Evolutionary conservation across 768 basidiomycete species (phyloP), one percentile per base, ranked within the genome.

Genomic region (Phallus indusiatus): DNA sequence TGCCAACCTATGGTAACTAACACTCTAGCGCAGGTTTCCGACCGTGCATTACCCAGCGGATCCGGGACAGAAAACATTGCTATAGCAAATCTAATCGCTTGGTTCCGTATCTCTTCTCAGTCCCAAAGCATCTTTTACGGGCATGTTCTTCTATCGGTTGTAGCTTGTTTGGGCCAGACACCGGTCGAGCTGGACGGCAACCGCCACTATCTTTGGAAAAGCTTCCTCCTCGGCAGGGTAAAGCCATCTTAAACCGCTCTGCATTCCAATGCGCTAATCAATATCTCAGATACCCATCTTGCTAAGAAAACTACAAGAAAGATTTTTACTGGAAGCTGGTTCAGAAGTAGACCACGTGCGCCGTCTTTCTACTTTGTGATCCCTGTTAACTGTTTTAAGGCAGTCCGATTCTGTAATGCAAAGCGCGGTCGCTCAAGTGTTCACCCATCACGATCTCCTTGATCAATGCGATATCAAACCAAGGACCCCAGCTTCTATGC

Each of bases 191-290:
- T 66, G 5, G 61, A 69, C 56, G 62, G 72, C 63, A 62, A 69
- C 65, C 60, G 71, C 55, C 62, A 68, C 49, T 71, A 71, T 37
- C 65, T 89, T 34, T 91, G 88, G 88, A 81, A 80, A 63, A 77
- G 82, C 18, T 90, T 90, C 66, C 75, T 88, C 18, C 71, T 87
- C 56, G 84, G 86, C 42, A 78, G 88, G 55, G 88, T 90, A 71
- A 64, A 53, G 33, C 60, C 20, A 37, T 42, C 34, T 42, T 24
- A 6, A 20, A 61, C 34, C n/a, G 34, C 57, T 8, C 52, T 35
- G 50, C 63, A 33, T 63, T 36, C 53, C 7, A 22, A 17, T 24
- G 59, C 18, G 55, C 22, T n/a, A 54, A 11, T 50, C 48, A 46
- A 60, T 35, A 21, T 53, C 18, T 28, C 48, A 89, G 88, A 74